Base-by-base conservation (phyloP, 257 asterid genomes). In the Gardenia jasminoides region DNA sequence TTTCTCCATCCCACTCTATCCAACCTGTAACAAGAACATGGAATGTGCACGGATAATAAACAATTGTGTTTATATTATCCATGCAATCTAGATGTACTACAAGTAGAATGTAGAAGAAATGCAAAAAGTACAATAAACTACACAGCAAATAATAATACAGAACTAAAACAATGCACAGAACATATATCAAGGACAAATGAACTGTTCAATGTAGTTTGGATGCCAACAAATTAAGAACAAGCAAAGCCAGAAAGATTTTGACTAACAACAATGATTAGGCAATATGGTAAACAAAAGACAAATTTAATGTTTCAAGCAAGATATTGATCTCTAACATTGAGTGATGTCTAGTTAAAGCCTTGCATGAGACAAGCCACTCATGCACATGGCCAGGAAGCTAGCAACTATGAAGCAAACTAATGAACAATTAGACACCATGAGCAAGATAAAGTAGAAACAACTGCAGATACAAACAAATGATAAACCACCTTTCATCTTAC, bases 1-100 rank as follows among this genome's bases (percentile, higher is more conserved):
- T 87, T 82, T 89, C 88, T 67, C 90, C 98, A 79, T 82, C 99
- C 99, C 99, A 95, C 86, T 95, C 98, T 77, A 95, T 95, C 99
- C 99, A 95, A 72, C 99, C 99, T 95, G 92, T 79, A 85, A 74
- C 44, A 75, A 80, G 70, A 85, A 67, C 62, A 69, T 31, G 28
- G 58, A 10, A 78, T 15, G 61, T 36, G 46, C 33, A 43, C 15
- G 20, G 20, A 15, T 41, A 62, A 36, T 48, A 72, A 8, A 10
- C 33, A 50, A 56, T 48, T 13, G 17, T 17, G 10, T 17, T 8
- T 31, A 10, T 50, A 48, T n/a, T 72, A n/a, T 28, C 28, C 52
- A 6, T 20, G 36, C 6, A 5, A 31, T 67, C 67, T 56, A n/a
- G 8, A 33, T 8, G 11, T n/a, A 36, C 16, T 54, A 28, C 67